These are phyloP conservation scores for Apiospora hydei DNA, from an alignment of 2,329 filamentous ascomycete species.

Conservation along the genomic window DNA sequence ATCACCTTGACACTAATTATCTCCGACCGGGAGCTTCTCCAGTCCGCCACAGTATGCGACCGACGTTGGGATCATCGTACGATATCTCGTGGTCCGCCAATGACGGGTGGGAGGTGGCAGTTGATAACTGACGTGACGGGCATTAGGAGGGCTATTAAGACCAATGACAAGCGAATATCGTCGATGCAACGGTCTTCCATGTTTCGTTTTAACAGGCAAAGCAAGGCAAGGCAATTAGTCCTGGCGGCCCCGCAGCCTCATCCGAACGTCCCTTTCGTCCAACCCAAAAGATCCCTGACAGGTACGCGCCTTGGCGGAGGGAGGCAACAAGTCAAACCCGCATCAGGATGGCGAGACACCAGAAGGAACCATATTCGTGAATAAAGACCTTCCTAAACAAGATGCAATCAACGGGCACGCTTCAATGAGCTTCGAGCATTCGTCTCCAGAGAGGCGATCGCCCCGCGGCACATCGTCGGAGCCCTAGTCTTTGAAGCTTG, in stretches of 20 bases:
- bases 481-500: neutral
- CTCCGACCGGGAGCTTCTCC: constrained; percentile 5
- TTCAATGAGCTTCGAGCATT: constrained; percentile 6
- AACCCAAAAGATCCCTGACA: neutral
- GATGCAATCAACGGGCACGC: neutral
- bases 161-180: constrained; percentile 3
- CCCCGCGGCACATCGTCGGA: constrained; percentile 7
- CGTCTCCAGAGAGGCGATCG: neutral
- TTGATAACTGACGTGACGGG: neutral
- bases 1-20: neutral
- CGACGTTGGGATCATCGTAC: constrained; percentile 10
- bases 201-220: constrained; percentile 15
- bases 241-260: constrained; percentile 8
- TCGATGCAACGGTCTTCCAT: constrained; percentile 8
- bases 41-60: neutral
- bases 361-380: neutral
- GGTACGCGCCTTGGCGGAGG: neutral
- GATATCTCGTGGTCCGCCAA: constrained; percentile 9
- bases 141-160: constrained; percentile 5
- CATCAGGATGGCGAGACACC: neutral
- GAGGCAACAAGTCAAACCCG: neutral
- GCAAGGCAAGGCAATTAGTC: neutral
- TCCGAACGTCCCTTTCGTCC: neutral
- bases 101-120: neutral
- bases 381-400: constrained; percentile 12